A percentile compares a stretch with the other conserved stretches of the same genome.
Evolutionary conservation across 352 stramenopile genomes (phyloP).

Genomic region (Phytophthora sojae): DNA sequence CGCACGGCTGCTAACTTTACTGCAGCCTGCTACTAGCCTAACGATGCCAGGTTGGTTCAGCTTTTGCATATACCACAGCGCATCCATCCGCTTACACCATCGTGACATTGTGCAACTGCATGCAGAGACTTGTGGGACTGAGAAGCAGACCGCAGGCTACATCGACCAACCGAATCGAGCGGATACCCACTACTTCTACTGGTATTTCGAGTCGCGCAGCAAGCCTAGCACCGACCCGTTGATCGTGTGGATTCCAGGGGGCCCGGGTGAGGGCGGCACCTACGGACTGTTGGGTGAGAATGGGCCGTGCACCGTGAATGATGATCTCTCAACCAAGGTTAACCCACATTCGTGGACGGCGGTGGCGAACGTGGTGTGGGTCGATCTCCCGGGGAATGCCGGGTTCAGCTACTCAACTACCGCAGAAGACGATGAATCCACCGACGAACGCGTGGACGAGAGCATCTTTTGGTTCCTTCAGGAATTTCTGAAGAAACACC

Average conservation of each 20-base stretch:
- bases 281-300: constrained; percentile 61
- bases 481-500: constrained; percentile 57
- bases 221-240: constrained; percentile 52
- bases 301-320: constrained; percentile 58
- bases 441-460: constrained; percentile 47
- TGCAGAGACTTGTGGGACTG: background rate
- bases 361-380: constrained; percentile 60
- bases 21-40: background rate
- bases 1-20: background rate
- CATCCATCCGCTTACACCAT: background rate
- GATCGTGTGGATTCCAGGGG: constrained; percentile 69
- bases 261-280: constrained; percentile 47
- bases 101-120: no score
- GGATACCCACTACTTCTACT: constrained; percentile 78
- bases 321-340: constrained; percentile 39
- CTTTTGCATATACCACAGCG: background rate
- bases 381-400: constrained; percentile 49
- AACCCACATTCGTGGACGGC: constrained; percentile 63
- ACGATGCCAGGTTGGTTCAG: background rate
- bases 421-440: constrained; percentile 40
- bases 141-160: constrained; percentile 59
- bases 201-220: constrained; percentile 60
- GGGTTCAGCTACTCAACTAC: constrained; percentile 51
- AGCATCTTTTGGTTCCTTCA: constrained; percentile 72
- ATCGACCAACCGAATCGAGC: constrained; percentile 58